Conservation (phyloP, 768 basidiomycete species). For the Coprinellus micaceus region DNA sequence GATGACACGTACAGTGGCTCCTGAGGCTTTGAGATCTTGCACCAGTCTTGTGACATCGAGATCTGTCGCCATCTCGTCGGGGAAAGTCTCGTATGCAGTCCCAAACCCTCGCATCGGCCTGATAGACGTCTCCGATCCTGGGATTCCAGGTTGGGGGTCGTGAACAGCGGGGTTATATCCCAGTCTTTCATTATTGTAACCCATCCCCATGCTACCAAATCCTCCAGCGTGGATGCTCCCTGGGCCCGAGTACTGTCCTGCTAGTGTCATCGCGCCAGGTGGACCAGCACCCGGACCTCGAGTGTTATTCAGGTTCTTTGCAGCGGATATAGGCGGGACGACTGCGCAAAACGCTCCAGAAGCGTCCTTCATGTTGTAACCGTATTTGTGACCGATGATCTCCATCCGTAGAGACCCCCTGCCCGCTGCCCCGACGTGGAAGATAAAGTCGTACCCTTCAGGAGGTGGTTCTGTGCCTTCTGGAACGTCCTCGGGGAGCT, state of each 20-base stretch:
- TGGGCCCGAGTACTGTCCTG: background rate
- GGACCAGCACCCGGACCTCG: slow-evolving; percentile 4
- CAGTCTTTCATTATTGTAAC: slow-evolving; percentile 33
- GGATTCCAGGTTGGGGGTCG: slow-evolving; percentile 10
- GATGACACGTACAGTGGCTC: slow-evolving; percentile 40
- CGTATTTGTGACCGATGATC: slow-evolving; percentile 60
- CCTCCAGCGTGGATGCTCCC: slow-evolving; percentile 28
- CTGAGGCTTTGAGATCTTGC: slow-evolving; percentile 49
- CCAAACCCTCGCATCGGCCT: slow-evolving; percentile 44
- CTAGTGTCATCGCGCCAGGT: background rate
- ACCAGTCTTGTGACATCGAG: slow-evolving; percentile 57
- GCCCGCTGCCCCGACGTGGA: slow-evolving; percentile 68
- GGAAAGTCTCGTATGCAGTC: slow-evolving; percentile 48
- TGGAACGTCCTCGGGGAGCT: slow-evolving; percentile 25
- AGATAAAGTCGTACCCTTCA: slow-evolving; percentile 63
- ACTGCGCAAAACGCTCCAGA: slow-evolving; percentile 53
- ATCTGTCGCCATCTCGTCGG: slow-evolving; percentile 56
- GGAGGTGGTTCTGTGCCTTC: slow-evolving; percentile 41
- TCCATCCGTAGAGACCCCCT: slow-evolving; percentile 64
- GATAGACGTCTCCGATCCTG: slow-evolving; percentile 12
- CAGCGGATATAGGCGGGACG: slow-evolving; percentile 36
- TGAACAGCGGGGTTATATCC: slow-evolving; percentile 25
- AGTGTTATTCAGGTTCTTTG: slow-evolving; percentile 32
- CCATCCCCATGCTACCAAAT: slow-evolving; percentile 32
- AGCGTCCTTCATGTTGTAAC: slow-evolving; percentile 68